A percentile compares a stretch with the other conserved stretches of the same genome.
Conservation (phyloP, 2,329 filamentous ascomycete species). For the Cryphonectria carpinicola region DNA sequence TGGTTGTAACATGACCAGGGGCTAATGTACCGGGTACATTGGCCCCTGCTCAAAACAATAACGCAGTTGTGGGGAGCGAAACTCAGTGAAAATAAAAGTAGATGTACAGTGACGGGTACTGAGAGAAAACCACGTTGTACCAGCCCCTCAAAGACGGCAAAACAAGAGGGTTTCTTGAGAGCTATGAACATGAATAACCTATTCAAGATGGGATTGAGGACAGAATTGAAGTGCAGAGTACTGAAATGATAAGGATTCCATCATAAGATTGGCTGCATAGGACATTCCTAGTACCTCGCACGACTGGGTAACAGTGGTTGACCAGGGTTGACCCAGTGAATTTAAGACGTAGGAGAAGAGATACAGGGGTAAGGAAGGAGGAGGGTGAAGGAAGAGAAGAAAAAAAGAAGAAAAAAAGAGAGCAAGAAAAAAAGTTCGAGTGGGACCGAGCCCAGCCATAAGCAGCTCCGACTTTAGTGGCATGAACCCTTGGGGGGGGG, state of each 20-base stretch:
- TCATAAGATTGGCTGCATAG: not conserved
- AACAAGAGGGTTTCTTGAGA: not conserved
- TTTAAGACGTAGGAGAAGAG: slow-evolving; percentile 12
- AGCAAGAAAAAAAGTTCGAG: slow-evolving; percentile 9
- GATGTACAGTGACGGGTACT: too few relatives aligned
- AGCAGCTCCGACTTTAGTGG: slow-evolving; percentile 11
- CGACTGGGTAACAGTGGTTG: not conserved
- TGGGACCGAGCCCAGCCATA: slow-evolving; percentile 17
- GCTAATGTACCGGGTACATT: slow-evolving; percentile 6
- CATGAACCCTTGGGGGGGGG: slow-evolving; percentile 6
- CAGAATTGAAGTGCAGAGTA: not conserved
- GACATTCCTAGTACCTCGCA: not conserved
- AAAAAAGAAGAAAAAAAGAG: not conserved
- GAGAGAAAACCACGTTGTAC: not conserved
- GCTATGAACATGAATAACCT: too few relatives aligned
- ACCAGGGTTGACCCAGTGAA: slow-evolving; percentile 13
- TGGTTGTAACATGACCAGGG: slow-evolving; percentile 18
- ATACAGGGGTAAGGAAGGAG: not conserved
- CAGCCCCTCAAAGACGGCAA: not conserved
- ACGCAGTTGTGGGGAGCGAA: slow-evolving; percentile 15
- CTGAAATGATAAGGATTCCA: not conserved
- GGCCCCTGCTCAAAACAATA: slow-evolving; percentile 15
- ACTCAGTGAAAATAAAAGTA: slow-evolving; percentile 21
- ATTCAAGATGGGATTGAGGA: not conserved
- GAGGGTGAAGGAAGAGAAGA: too few relatives aligned